Percentiles rank a stretch among this genome's conserved stretches.
These are phyloP conservation scores for Gnomoniopsis smithogilvyi DNA, from an alignment of 2,329 filamentous ascomycete species.

Conservation along the genomic window DNA sequence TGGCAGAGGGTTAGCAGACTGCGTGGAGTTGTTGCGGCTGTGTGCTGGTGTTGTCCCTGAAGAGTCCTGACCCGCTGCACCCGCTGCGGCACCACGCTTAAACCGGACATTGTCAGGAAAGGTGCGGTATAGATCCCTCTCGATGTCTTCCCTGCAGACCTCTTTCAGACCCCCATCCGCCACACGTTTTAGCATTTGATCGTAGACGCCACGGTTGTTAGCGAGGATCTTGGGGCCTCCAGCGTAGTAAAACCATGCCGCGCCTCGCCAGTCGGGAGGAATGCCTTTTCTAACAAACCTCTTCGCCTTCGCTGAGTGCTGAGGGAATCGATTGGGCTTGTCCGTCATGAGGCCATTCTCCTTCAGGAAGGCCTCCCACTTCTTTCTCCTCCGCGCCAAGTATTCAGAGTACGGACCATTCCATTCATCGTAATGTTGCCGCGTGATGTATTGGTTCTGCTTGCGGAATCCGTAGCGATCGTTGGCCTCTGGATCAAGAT, in stretches of 20 bases:
- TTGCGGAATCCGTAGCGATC: conserved; percentile 95
- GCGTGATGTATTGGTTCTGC: conserved; percentile 71
- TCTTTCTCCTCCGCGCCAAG: conserved; percentile 69
- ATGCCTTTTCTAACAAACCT: conserved; percentile 91
- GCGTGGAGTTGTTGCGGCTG: conserved; percentile 22
- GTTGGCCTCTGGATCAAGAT: conserved; percentile 44
- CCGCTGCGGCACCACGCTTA: conserved; percentile 53
- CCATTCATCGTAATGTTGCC: conserved; percentile 81
- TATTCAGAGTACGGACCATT: conserved; percentile 71
- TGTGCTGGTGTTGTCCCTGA: conserved; percentile 27
- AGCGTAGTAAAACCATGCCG: conserved; percentile 95
- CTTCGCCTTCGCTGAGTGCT: conserved; percentile 78
- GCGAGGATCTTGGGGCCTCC: conserved; percentile 77
- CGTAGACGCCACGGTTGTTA: conserved; percentile 75
- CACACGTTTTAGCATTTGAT: conserved; percentile 58
- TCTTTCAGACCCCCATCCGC: conserved; percentile 51
- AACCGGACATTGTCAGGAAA: conserved; percentile 94
- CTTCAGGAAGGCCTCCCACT: conserved; percentile 77
- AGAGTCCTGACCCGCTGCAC: conserved; percentile 29
- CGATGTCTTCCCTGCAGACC: conserved; percentile 83
- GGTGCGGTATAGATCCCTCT: conserved; percentile 88
- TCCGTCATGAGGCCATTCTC: conserved; percentile 72
- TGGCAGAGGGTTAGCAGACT: conserved; percentile 22
- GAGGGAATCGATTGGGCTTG: conserved; percentile 73
- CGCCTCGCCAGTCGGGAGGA: conserved; percentile 89